Conservation (phyloP, 257 asterid genomes). For the Solanum dulcamara region DNA sequence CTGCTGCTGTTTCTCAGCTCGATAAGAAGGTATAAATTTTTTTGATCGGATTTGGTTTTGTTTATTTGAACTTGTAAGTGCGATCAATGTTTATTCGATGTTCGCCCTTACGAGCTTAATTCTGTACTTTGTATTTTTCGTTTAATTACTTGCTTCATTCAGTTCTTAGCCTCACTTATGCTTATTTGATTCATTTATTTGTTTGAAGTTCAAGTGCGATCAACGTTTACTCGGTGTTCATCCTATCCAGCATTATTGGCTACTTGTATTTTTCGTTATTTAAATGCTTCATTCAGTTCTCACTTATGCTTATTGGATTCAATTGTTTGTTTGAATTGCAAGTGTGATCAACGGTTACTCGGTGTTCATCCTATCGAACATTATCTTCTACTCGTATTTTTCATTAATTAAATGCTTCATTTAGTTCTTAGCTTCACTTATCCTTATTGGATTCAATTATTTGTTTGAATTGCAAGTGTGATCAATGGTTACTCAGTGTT, state of each 20-base stretch:
- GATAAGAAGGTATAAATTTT: conserved; percentile 61
- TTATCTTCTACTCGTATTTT: background rate
- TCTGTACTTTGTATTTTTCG: background rate
- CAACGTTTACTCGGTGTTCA: background rate
- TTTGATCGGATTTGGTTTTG: background rate
- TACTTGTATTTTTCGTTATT: background rate
- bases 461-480: background rate
- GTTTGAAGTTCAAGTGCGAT: background rate
- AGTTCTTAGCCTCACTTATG: background rate
- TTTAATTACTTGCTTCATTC: background rate
- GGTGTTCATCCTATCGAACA: background rate
- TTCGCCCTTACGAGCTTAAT: background rate
- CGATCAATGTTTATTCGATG: background rate
- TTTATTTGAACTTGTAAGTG: background rate
- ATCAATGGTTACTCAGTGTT: background rate
- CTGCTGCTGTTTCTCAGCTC: conserved; percentile 40
- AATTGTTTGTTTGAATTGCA: background rate
- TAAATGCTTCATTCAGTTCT: background rate
- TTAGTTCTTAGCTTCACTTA: background rate
- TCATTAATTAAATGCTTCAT: background rate
- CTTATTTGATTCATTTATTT: background rate
- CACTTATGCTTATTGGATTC: background rate
- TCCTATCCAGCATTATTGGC: background rate
- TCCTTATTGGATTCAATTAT: background rate
- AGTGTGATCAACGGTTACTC: background rate